These are phyloP conservation scores for Leptoxyphium fumago DNA, from an alignment of 2,329 filamentous ascomycete species.

Conservation along the genomic window DNA sequence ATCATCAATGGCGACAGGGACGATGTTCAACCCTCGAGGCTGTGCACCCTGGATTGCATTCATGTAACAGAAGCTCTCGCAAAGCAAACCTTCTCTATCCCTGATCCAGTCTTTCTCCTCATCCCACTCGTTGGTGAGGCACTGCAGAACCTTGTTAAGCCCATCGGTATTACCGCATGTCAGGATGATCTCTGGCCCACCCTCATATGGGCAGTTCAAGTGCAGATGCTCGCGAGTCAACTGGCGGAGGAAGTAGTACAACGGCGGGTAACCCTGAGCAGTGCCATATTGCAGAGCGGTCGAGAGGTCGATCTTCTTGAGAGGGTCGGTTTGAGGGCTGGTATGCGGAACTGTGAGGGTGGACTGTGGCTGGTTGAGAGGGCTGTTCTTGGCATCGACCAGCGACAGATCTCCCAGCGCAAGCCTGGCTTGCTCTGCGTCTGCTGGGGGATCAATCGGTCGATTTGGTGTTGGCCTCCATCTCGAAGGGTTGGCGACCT, in stretches of 20 bases:
- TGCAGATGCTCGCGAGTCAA: slow-evolving; percentile 66
- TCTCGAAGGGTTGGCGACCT: slow-evolving; percentile 57
- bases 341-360: slow-evolving; percentile 56
- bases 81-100: slow-evolving; percentile 61
- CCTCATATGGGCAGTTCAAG: slow-evolving; percentile 64
- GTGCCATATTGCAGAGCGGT: slow-evolving; percentile 78
- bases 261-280: slow-evolving; percentile 66
- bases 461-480: slow-evolving; percentile 57
- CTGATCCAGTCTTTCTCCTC: slow-evolving; percentile 50
- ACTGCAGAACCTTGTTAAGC: slow-evolving; percentile 60
- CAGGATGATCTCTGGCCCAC: slow-evolving; percentile 61
- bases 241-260: slow-evolving; percentile 63
- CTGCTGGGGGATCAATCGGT: slow-evolving; percentile 34
- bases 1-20: slow-evolving; percentile 59
- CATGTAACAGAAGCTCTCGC: slow-evolving; percentile 70
- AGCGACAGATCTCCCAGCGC: slow-evolving; percentile 4
- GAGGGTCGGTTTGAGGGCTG: slow-evolving; percentile 40
- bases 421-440: slow-evolving; percentile 15
- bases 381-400: slow-evolving; percentile 9
- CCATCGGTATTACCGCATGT: slow-evolving; percentile 79
- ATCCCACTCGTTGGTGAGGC: slow-evolving; percentile 63
- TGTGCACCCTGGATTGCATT: slow-evolving; percentile 53
- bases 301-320: slow-evolving; percentile 62
- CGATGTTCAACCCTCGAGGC: slow-evolving; percentile 58
- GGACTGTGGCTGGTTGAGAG: slow-evolving; percentile 20